Conservation (phyloP, 495 filamentous ascomycete genomes). For the Podospora anserina region DNA sequence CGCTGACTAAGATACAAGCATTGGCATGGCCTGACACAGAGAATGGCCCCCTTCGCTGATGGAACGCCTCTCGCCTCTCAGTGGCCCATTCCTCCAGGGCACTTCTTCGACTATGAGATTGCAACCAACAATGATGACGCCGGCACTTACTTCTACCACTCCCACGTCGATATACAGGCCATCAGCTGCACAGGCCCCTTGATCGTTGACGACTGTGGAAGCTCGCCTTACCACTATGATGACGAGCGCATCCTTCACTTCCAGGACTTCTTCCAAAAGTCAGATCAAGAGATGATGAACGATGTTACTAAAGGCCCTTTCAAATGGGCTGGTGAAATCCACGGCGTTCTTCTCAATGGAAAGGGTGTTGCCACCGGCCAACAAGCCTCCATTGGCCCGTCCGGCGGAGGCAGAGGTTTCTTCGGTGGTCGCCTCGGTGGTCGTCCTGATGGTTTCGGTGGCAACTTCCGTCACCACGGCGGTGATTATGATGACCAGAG, state of each 20-base stretch:
- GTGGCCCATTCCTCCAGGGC: slow-evolving; percentile 57
- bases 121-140: slow-evolving; percentile 46
- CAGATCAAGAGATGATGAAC: slow-evolving; percentile 41
- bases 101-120: slow-evolving; percentile 63
- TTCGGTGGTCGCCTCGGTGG: slow-evolving; percentile 22
- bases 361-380: slow-evolving; percentile 32
- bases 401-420: slow-evolving; percentile 31
- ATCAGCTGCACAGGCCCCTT: slow-evolving; percentile 52
- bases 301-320: slow-evolving; percentile 40
- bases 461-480: background rate
- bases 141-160: slow-evolving; percentile 61
- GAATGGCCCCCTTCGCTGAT: slow-evolving; percentile 55
- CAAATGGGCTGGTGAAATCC: slow-evolving; percentile 47
- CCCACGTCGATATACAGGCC: slow-evolving; percentile 56
- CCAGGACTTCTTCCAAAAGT: slow-evolving; percentile 49
- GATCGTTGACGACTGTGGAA: slow-evolving; percentile 49
- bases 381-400: slow-evolving; percentile 23
- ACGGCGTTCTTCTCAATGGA: slow-evolving; percentile 52
- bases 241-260: slow-evolving; percentile 54
- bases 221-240: slow-evolving; percentile 51
- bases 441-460: background rate
- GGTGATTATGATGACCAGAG: too few species aligned
- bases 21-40: slow-evolving; percentile 58
- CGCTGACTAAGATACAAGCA: slow-evolving; percentile 38
- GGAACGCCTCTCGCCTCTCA: slow-evolving; percentile 52